phyloP scores from a whole-genome alignment of 768 basidiomycete species.

The Suillus paluster region DNA sequence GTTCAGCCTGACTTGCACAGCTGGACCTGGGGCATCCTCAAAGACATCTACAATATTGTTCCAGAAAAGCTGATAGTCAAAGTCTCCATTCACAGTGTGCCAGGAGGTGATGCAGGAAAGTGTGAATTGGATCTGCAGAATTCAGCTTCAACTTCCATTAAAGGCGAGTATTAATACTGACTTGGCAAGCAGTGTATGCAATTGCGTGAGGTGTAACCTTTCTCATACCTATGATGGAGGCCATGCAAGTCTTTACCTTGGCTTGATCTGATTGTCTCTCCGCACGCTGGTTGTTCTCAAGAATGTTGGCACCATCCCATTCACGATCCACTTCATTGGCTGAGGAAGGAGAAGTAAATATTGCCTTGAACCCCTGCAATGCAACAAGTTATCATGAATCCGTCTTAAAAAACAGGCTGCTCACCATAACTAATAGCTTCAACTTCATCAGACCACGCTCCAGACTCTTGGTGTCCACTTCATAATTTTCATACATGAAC shows the following conservation, averaged over 20 bases:
- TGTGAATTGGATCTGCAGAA: constrained; percentile 17
- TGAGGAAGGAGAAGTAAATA: constrained; percentile 24
- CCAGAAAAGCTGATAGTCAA: constrained; percentile 19
- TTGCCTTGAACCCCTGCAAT: constrained; percentile 16
- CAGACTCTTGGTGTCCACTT: neutral
- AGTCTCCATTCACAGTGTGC: constrained; percentile 8
- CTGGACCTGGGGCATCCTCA: constrained; percentile 8
- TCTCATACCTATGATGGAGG: constrained; percentile 10
- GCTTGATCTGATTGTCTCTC: constrained; percentile 9
- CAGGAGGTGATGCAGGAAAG: constrained; percentile 16
- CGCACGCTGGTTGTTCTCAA: neutral
- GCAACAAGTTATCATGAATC: neutral
- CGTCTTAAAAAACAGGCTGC: neutral
- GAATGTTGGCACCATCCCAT: neutral
- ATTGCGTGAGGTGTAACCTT: constrained; percentile 22
- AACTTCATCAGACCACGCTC: neutral
- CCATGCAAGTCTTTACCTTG: neutral
- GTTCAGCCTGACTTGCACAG: neutral
- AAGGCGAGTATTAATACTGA: constrained; percentile 3
- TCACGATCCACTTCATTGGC: constrained; percentile 2
- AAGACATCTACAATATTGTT: constrained; percentile 20
- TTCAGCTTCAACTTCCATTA: neutral
- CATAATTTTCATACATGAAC: neutral
- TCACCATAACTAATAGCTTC: neutral
- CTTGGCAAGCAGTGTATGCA: constrained; percentile 29